phyloP scores from a whole-genome alignment of 202 grass and related monocot species.

The Setaria italica region DNA sequence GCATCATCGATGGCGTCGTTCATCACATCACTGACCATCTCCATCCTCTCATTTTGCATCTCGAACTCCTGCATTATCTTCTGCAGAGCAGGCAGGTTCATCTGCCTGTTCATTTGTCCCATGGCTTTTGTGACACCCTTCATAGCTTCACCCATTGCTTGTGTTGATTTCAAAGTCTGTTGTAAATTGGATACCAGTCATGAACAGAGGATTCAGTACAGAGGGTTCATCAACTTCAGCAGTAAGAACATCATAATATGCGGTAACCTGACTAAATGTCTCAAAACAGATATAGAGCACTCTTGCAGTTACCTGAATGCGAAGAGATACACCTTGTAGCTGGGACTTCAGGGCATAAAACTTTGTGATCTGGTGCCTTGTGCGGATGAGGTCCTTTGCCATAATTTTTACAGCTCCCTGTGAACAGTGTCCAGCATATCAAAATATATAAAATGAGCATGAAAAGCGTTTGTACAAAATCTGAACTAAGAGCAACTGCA shows the following conservation, averaged over 20 bases:
- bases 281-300: background rate
- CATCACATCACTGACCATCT: conserved; percentile 79
- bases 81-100: conserved; percentile 84
- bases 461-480: background rate
- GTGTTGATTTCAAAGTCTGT: conserved; percentile 88
- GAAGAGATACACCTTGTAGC: conserved; percentile 87
- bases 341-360: conserved; percentile 90
- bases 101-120: conserved; percentile 85
- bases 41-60: conserved; percentile 92
- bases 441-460: background rate
- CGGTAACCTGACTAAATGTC: background rate
- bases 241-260: background rate
- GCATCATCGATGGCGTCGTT: conserved; percentile 76
- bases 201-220: background rate
- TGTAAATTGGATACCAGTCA: conserved; percentile 15
- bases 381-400: conserved; percentile 92
- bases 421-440: conserved; percentile 5
- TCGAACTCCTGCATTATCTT: conserved; percentile 93
- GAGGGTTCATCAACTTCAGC: background rate
- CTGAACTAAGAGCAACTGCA: background rate
- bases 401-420: conserved; percentile 90
- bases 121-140: conserved; percentile 94
- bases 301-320: conserved; percentile 68
- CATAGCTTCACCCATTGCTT: conserved; percentile 95
- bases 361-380: conserved; percentile 85